A percentile compares a stretch with the other conserved stretches of the same genome.
These are phyloP conservation scores for Myochromella boudieri DNA, from an alignment of 768 basidiomycete species.

Conservation along the genomic window DNA sequence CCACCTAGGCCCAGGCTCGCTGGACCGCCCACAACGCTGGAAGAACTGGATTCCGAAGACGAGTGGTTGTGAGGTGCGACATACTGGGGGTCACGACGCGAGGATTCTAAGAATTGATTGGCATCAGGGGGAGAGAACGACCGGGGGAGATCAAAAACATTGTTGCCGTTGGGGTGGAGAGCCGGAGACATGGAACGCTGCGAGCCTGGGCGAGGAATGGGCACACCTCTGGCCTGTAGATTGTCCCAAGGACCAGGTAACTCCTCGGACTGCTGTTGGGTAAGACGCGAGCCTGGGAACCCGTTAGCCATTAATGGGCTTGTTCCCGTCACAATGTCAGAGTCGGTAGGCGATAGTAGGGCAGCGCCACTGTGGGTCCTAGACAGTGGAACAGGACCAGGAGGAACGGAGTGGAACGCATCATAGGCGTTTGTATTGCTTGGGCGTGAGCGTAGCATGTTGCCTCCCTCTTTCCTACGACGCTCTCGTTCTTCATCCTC, in stretches of 20 bases:
- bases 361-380: constrained; percentile 14
- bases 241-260: constrained; percentile 47
- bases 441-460: constrained; percentile 39
- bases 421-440: constrained; percentile 60
- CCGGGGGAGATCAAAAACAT: constrained; percentile 10
- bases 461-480: constrained; percentile 53
- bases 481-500: constrained; percentile 62
- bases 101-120: constrained; percentile 16
- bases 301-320: constrained; percentile 20
- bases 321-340: constrained; percentile 13
- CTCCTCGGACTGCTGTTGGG: constrained; percentile 27
- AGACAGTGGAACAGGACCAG: constrained; percentile 20
- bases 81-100: constrained; percentile 17
- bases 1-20: constrained; percentile 18
- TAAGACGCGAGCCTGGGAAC: constrained; percentile 13
- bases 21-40: constrained; percentile 27
- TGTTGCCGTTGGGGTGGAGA: constrained; percentile 6
- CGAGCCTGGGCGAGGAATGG: constrained; percentile 24
- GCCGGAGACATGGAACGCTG: constrained; percentile 37
- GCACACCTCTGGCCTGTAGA: constrained; percentile 18
- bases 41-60: constrained; percentile 31
- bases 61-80: constrained; percentile 9
- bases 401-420: constrained; percentile 69
- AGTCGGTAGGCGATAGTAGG: constrained; percentile 15
- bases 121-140: constrained; percentile 19